Conservation (phyloP, 1,139 yeast genomes). For the Lodderomyces jiufengensis region DNA sequence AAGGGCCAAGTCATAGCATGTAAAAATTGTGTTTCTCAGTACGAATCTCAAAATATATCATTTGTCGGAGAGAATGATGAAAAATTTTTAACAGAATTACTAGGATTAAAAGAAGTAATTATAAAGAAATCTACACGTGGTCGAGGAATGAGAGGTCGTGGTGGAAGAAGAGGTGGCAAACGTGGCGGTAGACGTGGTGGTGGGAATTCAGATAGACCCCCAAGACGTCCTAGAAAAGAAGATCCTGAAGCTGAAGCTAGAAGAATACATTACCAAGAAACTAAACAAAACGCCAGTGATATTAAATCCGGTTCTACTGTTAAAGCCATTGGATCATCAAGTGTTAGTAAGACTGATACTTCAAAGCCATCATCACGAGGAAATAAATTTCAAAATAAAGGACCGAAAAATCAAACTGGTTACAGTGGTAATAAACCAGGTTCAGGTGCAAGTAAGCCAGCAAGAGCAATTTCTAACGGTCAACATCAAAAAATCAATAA, state of each 20-base stretch:
- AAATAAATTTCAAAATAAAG: too few relatives aligned
- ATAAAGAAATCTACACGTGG: conserved; percentile 18
- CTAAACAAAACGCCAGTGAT: conserved; percentile 30
- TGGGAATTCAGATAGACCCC: conserved; percentile 2
- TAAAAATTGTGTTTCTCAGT: conserved; percentile 34
- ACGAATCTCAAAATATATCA: conserved; percentile 15
- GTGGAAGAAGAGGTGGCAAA: conserved; percentile 24
- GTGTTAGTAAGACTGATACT: conserved; percentile 7
- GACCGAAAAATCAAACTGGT: not conserved
- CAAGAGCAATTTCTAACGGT: too few relatives aligned
- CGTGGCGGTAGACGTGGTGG: conserved; percentile 13
- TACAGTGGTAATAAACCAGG: not conserved
- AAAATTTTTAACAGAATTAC: conserved; percentile 41
- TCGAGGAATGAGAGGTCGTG: conserved; percentile 20
- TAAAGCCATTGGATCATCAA: conserved; percentile 37
- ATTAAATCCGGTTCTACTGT: conserved; percentile 42
- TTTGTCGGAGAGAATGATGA: conserved; percentile 48
- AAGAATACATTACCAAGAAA: conserved; percentile 35
- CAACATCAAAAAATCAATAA: not conserved
- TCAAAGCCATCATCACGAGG: too few relatives aligned
- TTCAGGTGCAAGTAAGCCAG: too few relatives aligned
- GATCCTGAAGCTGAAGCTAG: conserved; percentile 35
- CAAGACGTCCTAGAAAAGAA: conserved; percentile 19
- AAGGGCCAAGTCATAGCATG: conserved; percentile 34
- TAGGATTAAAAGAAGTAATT: conserved; percentile 47